Base-by-base conservation (phyloP, 768 basidiomycete species). In the Butyriboletus loyo region DNA sequence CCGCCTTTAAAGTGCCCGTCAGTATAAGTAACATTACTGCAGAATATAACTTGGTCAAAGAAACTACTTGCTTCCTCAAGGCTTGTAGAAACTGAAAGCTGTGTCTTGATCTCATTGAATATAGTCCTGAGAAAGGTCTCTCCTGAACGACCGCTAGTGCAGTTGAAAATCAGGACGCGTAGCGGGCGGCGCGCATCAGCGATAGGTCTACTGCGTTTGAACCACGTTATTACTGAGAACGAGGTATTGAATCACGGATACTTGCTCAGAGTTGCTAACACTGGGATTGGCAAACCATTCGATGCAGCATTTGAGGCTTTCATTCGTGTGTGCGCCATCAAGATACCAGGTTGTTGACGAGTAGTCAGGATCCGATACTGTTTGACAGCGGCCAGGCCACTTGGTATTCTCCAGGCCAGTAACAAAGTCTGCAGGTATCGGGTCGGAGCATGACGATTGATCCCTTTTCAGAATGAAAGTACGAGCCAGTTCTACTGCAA, bases 371-470 rank as follows among this genome's bases (percentile, higher is more conserved):
- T 95, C 93, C 10, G 51, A 43, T 13, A 96, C 82, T 9, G 80
- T 81, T 71, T 99, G 97, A 66, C 97, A 99, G 40, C 97, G 83
- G 13, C 96, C 97, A 10, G 97, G 95, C 96, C 97, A 99, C 54
- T 75, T 81, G 4, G 93, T 79, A 19, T 76, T 71, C 60, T 81
- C 71, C 21, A 98, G 74, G 4, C 87, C 94, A 19, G 72, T 61
- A 31, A 84, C 63, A 54, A 90, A 85, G 2, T 75, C 56, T 11
- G 71, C 60, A 0, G 87, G 75, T 11, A 96, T 71, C 2, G 45
- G 24, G 15, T 68, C 52, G 7, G 43, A 42, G 43, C 44, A 48
- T 42, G 38, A 46, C 21, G 44, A 25, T 17, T 14, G 49, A 31
- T 71, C 68, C 49, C 62, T 65, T 17, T 67, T 55, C 42, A 70